Conservation (phyloP, 129 eudicot genomes). For the Deinandra increscens region DNA sequence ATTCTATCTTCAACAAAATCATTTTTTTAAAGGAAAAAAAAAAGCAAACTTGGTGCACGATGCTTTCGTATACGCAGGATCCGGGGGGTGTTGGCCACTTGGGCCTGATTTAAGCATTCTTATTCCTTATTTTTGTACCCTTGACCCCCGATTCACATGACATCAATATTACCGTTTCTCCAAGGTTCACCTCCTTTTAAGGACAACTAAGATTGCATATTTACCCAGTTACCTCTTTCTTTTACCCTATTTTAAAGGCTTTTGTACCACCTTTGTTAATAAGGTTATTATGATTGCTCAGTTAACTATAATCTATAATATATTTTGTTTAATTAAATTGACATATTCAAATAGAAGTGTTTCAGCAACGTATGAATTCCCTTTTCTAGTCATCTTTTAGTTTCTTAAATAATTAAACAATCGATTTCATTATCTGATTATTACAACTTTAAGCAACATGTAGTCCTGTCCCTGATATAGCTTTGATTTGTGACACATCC, state of each 20-base stretch:
- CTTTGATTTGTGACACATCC: constrained; percentile 27
- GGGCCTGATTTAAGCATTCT: too few species aligned
- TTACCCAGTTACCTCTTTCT: neutral
- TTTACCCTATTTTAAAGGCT: neutral
- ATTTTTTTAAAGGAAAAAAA: too few species aligned
- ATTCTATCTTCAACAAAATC: neutral
- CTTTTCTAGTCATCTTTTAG: neutral
- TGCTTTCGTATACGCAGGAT: too few species aligned
- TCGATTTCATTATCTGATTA: neutral
- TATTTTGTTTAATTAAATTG: too few species aligned
- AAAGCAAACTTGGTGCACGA: too few species aligned
- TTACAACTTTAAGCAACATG: constrained; percentile 1
- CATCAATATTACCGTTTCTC: too few species aligned
- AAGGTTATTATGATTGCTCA: neutral
- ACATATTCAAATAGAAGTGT: neutral
- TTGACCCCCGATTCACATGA: too few species aligned
- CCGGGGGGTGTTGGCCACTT: too few species aligned
- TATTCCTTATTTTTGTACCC: too few species aligned
- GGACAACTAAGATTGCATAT: neutral
- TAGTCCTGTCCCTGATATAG: neutral
- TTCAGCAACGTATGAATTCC: neutral
- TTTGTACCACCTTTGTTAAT: neutral
- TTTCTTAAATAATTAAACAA: neutral
- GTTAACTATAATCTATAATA: too few species aligned
- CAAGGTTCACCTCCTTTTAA: neutral